Evolutionary conservation across 768 basidiomycete species (phyloP), one percentile per base, ranked within the genome.

Genomic region (Tricholoma flavovirens): DNA sequence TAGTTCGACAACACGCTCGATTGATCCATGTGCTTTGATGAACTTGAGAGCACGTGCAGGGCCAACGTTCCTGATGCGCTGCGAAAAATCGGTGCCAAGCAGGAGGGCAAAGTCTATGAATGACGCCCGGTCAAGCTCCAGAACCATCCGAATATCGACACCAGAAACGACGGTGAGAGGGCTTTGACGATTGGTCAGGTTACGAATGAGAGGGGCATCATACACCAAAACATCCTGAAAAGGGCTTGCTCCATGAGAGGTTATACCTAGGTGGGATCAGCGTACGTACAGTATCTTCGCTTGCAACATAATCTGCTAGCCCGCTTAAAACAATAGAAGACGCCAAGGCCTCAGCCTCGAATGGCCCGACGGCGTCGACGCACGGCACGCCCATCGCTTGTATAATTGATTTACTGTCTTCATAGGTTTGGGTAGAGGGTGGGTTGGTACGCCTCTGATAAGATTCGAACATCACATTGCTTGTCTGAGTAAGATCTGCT

Each of bases 51-150:
- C 92, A 2, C 84, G 84, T 0, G 73, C 65, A 1, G 93, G 93
- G 0, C 94, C 94, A 1, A 96, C 75, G 57, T 87, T 84, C 55
- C 82, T 87, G 56, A 97, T 89, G 4, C 94, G 83, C 46, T 86
- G 83, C 0, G 90, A 87, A 62, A 96, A 95, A 69, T 97, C 94
- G 2, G 93, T 96, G 10, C 94, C 94, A 9, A 94, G 79, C 5
- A 97, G 77, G 51, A 96, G 81, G 0, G 83, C 85, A 69, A 96
- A 93, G 71, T 97, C 94, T 62, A 96, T 68, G 69, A 81, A 94
- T 50, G 81, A 67, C 0, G 74, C 64, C 7, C 77, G 77, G 60
- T 80, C 72, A 24, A 97, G 80, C 10, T 74, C 66, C 33, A 93
- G 79, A 6, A 72, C 73, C 0, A 69, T 57, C 8, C 86, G 87